Percentiles rank a stretch among this genome's conserved stretches.
Conservation (phyloP, 228 moss, liverwort and hornwort species). For the Sphagnum magellanicum region DNA sequence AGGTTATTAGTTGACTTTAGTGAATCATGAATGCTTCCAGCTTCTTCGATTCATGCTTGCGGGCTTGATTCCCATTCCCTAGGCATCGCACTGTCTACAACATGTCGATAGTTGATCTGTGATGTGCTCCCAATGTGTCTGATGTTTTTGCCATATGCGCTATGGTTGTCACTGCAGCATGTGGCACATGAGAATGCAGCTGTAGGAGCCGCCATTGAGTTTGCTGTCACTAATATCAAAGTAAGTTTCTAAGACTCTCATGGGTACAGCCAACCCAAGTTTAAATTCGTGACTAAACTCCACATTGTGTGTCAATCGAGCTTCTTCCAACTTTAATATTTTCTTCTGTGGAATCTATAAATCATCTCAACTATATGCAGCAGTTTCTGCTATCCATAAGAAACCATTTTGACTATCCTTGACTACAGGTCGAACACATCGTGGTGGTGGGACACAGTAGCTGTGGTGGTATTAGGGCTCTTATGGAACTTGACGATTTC, state of each 20-base stretch:
- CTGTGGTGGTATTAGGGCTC: slow-evolving; percentile 47
- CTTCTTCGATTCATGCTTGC: neutral
- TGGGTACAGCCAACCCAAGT: neutral
- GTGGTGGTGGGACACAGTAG: slow-evolving; percentile 47
- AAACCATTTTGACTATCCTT: neutral
- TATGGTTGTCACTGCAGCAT: neutral
- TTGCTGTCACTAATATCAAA: slow-evolving; percentile 46
- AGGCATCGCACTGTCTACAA: neutral
- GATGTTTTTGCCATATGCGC: neutral
- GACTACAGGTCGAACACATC: slow-evolving; percentile 32
- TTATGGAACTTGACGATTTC: slow-evolving; percentile 41
- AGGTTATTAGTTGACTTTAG: no score
- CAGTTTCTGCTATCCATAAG: neutral
- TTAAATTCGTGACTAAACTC: no score
- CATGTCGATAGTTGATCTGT: neutral
- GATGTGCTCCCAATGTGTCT: neutral
- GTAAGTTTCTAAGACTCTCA: slow-evolving; percentile 5
- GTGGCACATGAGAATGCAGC: neutral
- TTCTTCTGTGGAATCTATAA: neutral
- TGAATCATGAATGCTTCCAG: neutral
- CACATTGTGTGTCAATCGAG: neutral
- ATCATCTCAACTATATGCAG: neutral
- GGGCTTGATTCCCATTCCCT: neutral
- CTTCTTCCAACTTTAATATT: neutral
- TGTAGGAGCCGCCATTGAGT: slow-evolving; percentile 58